phyloP scores from a whole-genome alignment of 371 early-diverging fungal species.

The Rhizopus microsporus region DNA sequence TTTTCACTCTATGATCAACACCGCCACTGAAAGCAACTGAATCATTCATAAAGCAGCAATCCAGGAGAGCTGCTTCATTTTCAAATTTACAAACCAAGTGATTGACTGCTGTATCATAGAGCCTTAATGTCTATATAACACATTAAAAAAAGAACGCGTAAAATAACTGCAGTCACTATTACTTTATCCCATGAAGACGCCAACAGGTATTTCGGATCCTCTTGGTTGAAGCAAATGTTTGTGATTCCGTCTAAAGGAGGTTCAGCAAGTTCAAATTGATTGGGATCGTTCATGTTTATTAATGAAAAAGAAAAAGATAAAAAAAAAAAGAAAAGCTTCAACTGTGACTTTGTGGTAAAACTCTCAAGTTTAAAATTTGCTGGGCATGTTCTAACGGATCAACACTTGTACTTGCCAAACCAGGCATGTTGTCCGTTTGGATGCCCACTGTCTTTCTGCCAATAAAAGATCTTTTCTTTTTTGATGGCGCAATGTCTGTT shows the following conservation, averaged over 20 bases:
- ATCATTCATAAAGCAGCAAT: conserved; percentile 67
- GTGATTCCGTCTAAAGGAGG: conserved; percentile 91
- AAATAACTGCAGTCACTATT: conserved; percentile 9
- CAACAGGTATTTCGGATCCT: conserved; percentile 63
- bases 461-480: no score
- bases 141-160: background rate
- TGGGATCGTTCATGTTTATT: conserved; percentile 20
- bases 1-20: conserved; percentile 62
- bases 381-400: no score
- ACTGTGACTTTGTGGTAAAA: no score
- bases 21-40: conserved; percentile 68
- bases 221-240: conserved; percentile 67
- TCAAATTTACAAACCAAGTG: conserved; percentile 52
- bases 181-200: conserved; percentile 92
- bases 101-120: conserved; percentile 78
- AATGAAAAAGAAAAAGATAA: no score
- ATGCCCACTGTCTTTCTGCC: no score
- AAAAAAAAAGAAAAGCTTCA: no score
- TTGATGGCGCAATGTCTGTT: no score
- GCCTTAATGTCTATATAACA: conserved; percentile 63
- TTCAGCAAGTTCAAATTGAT: conserved; percentile 71
- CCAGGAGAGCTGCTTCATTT: conserved; percentile 73
- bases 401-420: no score
- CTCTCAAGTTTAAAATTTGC: no score
- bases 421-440: no score